These are phyloP conservation scores for Rosa lucieae DNA, from an alignment of 306 rosid species.

Conservation along the genomic window DNA sequence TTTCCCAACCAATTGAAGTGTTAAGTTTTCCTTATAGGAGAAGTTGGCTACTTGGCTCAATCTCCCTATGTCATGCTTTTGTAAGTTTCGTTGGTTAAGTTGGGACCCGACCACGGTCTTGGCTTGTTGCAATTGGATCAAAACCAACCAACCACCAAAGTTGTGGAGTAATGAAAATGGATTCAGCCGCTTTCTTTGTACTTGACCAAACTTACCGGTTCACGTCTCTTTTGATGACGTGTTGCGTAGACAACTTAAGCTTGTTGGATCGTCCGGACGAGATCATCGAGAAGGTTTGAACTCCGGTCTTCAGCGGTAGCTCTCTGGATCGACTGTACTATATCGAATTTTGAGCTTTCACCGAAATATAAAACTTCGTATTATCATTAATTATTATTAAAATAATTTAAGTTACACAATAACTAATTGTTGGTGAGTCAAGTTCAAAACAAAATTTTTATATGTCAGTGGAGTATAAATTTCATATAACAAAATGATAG, in stretches of 20 bases:
- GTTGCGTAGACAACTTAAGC: background rate
- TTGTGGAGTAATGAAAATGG: background rate
- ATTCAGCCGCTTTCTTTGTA: background rate
- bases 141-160: conserved; percentile 2
- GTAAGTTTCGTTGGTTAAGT: background rate
- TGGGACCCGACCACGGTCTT: conserved; percentile 19
- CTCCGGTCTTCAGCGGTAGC: background rate
- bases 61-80: background rate
- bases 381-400: too few relatives aligned
- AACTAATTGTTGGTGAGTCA: too few relatives aligned
- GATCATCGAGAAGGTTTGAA: background rate
- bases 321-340: background rate
- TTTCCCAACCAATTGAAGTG: conserved; percentile 25
- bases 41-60: conserved; percentile 28
- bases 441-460: too few relatives aligned
- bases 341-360: too few relatives aligned
- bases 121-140: background rate
- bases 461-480: too few relatives aligned
- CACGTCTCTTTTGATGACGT: conserved; percentile 8
- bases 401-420: too few relatives aligned
- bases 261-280: background rate
- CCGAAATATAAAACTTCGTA: too few relatives aligned
- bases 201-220: background rate
- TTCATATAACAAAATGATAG: too few relatives aligned
- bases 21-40: conserved; percentile 26